Evolutionary conservation across 352 stramenopile genomes (phyloP), one percentile per base, ranked within the genome.

Genomic region (Pythium phragmiticola): DNA sequence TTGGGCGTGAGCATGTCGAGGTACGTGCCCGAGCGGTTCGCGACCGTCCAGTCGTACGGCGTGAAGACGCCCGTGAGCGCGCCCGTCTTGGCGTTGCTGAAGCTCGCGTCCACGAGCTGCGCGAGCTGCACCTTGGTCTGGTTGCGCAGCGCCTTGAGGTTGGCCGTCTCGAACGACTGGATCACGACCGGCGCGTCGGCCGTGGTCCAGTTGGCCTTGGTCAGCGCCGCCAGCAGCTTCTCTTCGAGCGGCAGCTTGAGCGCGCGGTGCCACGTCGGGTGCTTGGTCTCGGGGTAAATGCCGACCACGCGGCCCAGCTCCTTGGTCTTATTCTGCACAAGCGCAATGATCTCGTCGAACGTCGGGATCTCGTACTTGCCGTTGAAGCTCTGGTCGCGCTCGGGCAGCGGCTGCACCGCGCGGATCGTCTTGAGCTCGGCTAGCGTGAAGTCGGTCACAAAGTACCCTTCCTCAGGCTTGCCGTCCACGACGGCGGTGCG

Each of bases 381-480:
- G 70, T 97, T 87, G 69, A 80, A 95, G 60, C 73, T 82, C 51
- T 87, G 88, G 64, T 90, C 82, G 51, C 93, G 78, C 37, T 95
- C 75, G 16, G 76, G 47, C 21, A 96, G 63, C 42, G 86, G 80
- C 65, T 98, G 92, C 28, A 86, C 79, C 46, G 92, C 77, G 11
- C 77, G 61, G 43, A 98, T 75, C 49, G 83, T 82, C 75, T 97
- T 89, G 65, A 98, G 82, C 77, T 98, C 91, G 12, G 76, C 77
- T 23, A 94, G 81, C 39, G 88, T 95, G 82, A 98, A 98, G 68
- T 98, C 89, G 61, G 82, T 91, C 49, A 91, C 84, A 62, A 91
- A 98, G 70, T 90, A 98, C 11, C 88, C 84, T 21, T 70, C 68
- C 19, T 76, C 74, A 36, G 77, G 59, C 28, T 78, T 67, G 46